phyloP scores from a whole-genome alignment of 202 grass and related monocot genomes.

The Dendrocalamus latiflorus region DNA sequence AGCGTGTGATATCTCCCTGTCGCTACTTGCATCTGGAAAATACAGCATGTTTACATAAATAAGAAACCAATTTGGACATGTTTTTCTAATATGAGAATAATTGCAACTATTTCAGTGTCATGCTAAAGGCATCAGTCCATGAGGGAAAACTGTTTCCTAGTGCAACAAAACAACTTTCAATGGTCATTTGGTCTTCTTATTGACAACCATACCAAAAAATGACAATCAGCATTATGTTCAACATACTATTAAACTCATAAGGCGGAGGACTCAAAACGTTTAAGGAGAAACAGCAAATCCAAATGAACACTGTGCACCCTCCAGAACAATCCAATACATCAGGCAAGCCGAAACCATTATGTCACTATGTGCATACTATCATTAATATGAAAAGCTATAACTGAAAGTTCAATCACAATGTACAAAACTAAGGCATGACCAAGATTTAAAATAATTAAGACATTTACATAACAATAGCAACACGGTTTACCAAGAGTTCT shows the following conservation, averaged over 20 bases:
- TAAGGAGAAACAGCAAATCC: neutral
- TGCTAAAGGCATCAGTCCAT: too few species aligned
- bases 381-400: too few species aligned
- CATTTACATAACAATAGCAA: slow-evolving; percentile 4
- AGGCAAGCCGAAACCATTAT: neutral
- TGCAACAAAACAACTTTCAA: neutral
- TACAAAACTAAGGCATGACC: neutral
- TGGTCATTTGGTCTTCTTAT: neutral
- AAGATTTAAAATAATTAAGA: too few species aligned
- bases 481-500: neutral
- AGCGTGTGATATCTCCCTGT: slow-evolving; percentile 98
- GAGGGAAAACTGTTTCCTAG: neutral
- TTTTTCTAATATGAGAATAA: slow-evolving; percentile 7
- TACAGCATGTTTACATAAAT: slow-evolving; percentile 33
- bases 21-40: slow-evolving; percentile 96
- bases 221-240: neutral
- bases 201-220: slow-evolving; percentile 15
- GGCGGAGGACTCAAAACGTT: neutral
- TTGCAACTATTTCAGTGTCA: neutral
- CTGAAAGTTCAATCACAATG: neutral
- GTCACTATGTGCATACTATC: neutral
- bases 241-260: neutral
- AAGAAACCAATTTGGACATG: slow-evolving; percentile 29
- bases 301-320: neutral
- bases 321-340: neutral